Evolutionary conservation across 306 rosid genomes (phyloP).

Genomic region (Malus sylvestris): DNA sequence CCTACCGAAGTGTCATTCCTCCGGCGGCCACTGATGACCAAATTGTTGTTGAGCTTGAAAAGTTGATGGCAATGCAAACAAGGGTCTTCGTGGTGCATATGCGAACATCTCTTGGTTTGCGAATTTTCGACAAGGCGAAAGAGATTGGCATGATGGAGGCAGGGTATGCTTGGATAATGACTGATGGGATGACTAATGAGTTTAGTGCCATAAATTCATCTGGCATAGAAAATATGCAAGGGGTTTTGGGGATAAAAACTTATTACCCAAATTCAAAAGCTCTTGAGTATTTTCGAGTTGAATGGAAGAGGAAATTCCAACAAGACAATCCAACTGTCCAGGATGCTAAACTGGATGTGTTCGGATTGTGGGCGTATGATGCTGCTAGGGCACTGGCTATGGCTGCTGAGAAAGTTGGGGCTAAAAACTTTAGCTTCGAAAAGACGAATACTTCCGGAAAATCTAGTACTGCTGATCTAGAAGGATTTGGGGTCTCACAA

Average conservation of each 20-base stretch:
- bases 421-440: background rate
- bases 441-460: background rate
- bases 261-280: constrained; percentile 25
- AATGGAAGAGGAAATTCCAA: constrained; percentile 38
- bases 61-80: constrained; percentile 13
- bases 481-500: background rate
- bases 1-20: constrained; percentile 8
- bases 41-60: constrained; percentile 13
- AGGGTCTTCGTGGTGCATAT: constrained; percentile 33
- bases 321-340: constrained; percentile 19
- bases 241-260: constrained; percentile 44
- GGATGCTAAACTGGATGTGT: background rate
- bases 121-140: constrained; percentile 29
- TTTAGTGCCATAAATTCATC: constrained; percentile 10
- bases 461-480: background rate
- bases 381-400: constrained; percentile 38
- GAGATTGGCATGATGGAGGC: constrained; percentile 43
- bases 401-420: constrained; percentile 30
- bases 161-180: constrained; percentile 50
- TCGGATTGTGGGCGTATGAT: constrained; percentile 46
- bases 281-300: constrained; percentile 19
- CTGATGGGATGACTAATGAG: constrained; percentile 23
- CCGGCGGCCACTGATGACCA: constrained; percentile 14
- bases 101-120: constrained; percentile 18
- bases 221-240: constrained; percentile 40